phyloP scores from a whole-genome alignment of 2,329 filamentous ascomycete species.

The Neonectria faginata region DNA sequence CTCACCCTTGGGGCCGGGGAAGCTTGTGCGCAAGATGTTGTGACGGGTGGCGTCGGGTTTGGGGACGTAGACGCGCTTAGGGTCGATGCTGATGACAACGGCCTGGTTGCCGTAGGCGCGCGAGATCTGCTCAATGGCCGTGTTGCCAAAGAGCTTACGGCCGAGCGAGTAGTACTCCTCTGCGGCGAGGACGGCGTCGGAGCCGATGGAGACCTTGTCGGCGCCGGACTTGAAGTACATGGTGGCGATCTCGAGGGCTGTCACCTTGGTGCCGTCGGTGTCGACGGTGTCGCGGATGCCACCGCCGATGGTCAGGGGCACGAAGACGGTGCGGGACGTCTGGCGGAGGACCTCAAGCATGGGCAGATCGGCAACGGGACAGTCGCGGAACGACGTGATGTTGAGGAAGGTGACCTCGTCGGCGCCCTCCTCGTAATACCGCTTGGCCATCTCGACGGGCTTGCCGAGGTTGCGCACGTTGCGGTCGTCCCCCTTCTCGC shows the following conservation, averaged over 20 bases:
- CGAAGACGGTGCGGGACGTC: constrained; percentile 92
- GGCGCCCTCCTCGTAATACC: constrained; percentile 95
- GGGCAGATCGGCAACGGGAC: constrained; percentile 88
- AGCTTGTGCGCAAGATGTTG: constrained; percentile 75
- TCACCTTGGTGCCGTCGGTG: constrained; percentile 85
- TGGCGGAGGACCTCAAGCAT: constrained; percentile 94
- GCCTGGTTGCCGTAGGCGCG: constrained; percentile 95
- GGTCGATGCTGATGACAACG: constrained; percentile 95
- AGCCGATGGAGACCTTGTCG: constrained; percentile 97
- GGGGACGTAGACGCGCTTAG: constrained; percentile 88
- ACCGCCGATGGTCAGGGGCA: constrained; percentile 93
- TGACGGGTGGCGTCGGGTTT: constrained; percentile 79
- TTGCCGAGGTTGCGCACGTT: constrained; percentile 93
- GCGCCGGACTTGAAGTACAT: constrained; percentile 98
- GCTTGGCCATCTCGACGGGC: constrained; percentile 91
- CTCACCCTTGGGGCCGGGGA: constrained; percentile 80
- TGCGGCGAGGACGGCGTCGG: constrained; percentile 91
- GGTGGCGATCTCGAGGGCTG: constrained; percentile 90
- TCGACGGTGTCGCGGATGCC: constrained; percentile 95
- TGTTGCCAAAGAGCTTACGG: constrained; percentile 78
- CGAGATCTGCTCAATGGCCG: constrained; percentile 95
- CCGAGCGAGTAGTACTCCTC: constrained; percentile 86
- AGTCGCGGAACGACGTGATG: constrained; percentile 98
- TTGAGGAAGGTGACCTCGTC: constrained; percentile 98
- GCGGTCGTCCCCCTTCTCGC: constrained; percentile 78